Evolutionary conservation across 805 yeast genomes (phyloP).

Genomic region (Yamadazyma laniorum): DNA sequence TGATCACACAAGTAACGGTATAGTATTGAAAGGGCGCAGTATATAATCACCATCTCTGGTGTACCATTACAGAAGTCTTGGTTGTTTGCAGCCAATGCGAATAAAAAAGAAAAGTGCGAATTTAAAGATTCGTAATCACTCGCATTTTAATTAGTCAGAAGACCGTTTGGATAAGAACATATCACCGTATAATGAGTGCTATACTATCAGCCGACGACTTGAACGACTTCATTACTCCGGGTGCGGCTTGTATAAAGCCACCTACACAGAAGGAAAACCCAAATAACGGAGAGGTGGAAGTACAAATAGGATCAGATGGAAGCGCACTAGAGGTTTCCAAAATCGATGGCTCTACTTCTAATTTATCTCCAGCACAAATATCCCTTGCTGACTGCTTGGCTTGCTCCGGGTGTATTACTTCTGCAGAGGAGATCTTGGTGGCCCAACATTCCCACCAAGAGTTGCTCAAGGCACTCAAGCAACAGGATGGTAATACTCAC

Average conservation of each 20-base stretch:
- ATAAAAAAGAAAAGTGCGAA: not conserved
- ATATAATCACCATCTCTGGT: too few relatives aligned
- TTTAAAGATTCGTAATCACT: conserved; percentile 4
- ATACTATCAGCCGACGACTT: conserved; percentile 84
- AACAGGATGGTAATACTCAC: conserved; percentile 25
- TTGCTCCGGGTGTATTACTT: conserved; percentile 94
- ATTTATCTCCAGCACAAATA: conserved; percentile 77
- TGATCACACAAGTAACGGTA: too few relatives aligned
- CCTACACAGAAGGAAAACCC: conserved; percentile 22
- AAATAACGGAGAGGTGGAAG: conserved; percentile 42
- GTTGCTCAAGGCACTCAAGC: conserved; percentile 56
- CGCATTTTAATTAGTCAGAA: conserved; percentile 8
- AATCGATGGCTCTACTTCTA: conserved; percentile 50
- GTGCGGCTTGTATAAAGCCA: conserved; percentile 92
- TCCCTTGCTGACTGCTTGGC: conserved; percentile 92
- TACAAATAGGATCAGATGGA: conserved; percentile 58
- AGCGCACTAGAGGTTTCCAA: conserved; percentile 67
- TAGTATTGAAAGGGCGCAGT: too few relatives aligned
- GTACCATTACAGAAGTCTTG: too few relatives aligned
- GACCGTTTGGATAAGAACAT: too few relatives aligned
- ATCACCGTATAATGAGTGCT: conserved; percentile 75
- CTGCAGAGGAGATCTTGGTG: conserved; percentile 92
- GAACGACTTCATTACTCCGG: conserved; percentile 92
- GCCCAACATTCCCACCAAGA: conserved; percentile 88
- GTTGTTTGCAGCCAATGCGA: not conserved